These are phyloP conservation scores for Kockiozyma suomiensis DNA, from an alignment of 805 yeast genomes.

Conservation along the genomic window DNA sequence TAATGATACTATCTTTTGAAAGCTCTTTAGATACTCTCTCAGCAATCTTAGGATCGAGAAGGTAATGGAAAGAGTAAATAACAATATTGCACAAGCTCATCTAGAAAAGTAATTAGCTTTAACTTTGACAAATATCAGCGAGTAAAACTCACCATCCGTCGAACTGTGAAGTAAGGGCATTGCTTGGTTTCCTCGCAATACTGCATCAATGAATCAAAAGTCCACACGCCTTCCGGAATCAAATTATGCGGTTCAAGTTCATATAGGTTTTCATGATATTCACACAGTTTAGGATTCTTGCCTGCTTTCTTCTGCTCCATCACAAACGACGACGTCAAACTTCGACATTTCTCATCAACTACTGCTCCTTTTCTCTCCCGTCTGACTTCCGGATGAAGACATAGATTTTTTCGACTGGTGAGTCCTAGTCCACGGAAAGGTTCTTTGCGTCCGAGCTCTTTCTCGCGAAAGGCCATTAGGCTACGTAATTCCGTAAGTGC, in stretches of 20 bases:
- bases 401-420: constrained; percentile 90
- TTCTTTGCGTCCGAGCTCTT: constrained; percentile 82
- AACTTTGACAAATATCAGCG: background rate
- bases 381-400: constrained; percentile 84
- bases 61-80: constrained; percentile 94
- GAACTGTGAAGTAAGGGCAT: constrained; percentile 96
- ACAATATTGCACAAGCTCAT: constrained; percentile 76
- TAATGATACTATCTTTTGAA: constrained; percentile 88
- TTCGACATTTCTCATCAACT: constrained; percentile 95
- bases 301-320: constrained; percentile 65
- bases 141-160: constrained; percentile 86
- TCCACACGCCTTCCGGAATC: constrained; percentile 90
- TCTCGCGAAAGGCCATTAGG: constrained; percentile 82
- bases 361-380: constrained; percentile 87
- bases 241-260: constrained; percentile 85
- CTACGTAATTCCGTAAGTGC: constrained; percentile 88
- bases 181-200: constrained; percentile 79
- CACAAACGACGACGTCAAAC: constrained; percentile 89
- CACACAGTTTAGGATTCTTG: constrained; percentile 67
- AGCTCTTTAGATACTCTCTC: constrained; percentile 91
- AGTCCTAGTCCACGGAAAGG: constrained; percentile 93
- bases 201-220: constrained; percentile 79
- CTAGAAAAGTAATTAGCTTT: background rate
- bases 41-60: constrained; percentile 95
- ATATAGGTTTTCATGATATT: constrained; percentile 86